These are phyloP conservation scores for Paratrypanosoma confusum DNA, from an alignment of 208 protist species.

Conservation along the genomic window DNA sequence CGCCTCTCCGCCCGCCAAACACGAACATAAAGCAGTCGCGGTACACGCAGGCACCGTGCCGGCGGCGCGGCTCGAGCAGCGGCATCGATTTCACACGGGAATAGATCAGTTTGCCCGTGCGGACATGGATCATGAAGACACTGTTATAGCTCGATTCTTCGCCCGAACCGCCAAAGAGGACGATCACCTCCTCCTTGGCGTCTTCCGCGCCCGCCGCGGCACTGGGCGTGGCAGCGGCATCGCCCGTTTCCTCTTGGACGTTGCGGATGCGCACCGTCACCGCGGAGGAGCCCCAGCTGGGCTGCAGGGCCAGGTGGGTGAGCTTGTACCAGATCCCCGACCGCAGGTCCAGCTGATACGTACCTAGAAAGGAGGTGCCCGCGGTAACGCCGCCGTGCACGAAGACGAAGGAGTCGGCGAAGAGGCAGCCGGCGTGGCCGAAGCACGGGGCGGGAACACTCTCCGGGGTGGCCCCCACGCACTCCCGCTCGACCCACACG, in stretches of 20 bases:
- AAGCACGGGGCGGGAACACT: conserved; percentile 9
- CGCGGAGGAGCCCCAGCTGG: conserved; percentile 38
- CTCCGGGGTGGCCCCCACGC: conserved; percentile 2
- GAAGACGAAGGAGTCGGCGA: conserved; percentile 20
- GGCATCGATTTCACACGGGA: too few relatives aligned
- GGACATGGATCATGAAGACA: too few relatives aligned
- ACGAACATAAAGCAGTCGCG: conserved; percentile 41
- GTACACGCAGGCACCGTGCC: conserved; percentile 40
- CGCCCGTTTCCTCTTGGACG: not conserved
- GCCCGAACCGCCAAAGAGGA: conserved; percentile 60
- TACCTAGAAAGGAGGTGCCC: conserved; percentile 2
- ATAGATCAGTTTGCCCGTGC: too few relatives aligned
- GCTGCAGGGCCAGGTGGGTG: conserved; percentile 6
- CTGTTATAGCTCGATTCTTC: too few relatives aligned
- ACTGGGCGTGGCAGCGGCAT: not conserved
- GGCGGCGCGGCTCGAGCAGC: too few relatives aligned
- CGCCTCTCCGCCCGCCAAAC: conserved; percentile 58
- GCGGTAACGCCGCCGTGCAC: conserved; percentile 29
- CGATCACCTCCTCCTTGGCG: conserved; percentile 38
- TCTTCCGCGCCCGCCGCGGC: not conserved
- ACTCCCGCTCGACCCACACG: conserved; percentile 28
- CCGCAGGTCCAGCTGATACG: conserved; percentile 29
- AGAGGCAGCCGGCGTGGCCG: conserved; percentile 32
- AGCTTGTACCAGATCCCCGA: conserved; percentile 20
- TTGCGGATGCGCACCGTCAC: conserved; percentile 17